Evolutionary conservation across 495 filamentous ascomycete species (phyloP).

Genomic region (Bathelium albidoporum): DNA sequence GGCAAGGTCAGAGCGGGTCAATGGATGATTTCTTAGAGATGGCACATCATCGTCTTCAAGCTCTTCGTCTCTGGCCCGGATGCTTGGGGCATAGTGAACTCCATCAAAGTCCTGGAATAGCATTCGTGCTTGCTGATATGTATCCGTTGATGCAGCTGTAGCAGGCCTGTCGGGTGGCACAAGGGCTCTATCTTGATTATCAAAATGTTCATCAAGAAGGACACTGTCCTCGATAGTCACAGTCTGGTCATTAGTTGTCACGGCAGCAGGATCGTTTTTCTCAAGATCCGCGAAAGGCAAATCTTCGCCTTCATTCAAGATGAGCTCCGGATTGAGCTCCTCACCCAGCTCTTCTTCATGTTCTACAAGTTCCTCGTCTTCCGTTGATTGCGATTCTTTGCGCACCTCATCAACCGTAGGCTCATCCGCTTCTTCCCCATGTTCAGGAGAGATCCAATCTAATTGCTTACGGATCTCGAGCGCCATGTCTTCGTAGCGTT

Average conservation of each 20-base stretch:
- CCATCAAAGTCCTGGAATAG: slow-evolving; percentile 93
- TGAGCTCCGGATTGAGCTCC: background rate
- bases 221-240: background rate
- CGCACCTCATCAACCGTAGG: background rate
- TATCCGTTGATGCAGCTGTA: slow-evolving; percentile 54
- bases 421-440: background rate
- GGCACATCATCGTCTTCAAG: slow-evolving; percentile 27
- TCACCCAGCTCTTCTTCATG: background rate
- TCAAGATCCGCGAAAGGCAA: background rate
- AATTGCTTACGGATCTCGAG: background rate
- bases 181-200: background rate
- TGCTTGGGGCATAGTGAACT: slow-evolving; percentile 59
- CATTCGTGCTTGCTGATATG: slow-evolving; percentile 51
- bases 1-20: slow-evolving; percentile 10
- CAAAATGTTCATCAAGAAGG: background rate
- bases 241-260: no score
- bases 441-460: background rate
- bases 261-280: no score
- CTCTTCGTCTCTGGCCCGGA: slow-evolving; percentile 15
- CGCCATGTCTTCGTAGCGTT: slow-evolving; percentile 2
- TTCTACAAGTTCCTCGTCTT: background rate
- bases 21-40: slow-evolving; percentile 12
- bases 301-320: background rate
- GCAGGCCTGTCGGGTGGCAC: slow-evolving; percentile 29
- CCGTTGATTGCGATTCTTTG: background rate